A percentile compares a stretch with the other conserved stretches of the same genome.
Evolutionary conservation across 2,329 filamentous ascomycete genomes (phyloP).

Genomic region (Botryosphaeria dothidea): DNA sequence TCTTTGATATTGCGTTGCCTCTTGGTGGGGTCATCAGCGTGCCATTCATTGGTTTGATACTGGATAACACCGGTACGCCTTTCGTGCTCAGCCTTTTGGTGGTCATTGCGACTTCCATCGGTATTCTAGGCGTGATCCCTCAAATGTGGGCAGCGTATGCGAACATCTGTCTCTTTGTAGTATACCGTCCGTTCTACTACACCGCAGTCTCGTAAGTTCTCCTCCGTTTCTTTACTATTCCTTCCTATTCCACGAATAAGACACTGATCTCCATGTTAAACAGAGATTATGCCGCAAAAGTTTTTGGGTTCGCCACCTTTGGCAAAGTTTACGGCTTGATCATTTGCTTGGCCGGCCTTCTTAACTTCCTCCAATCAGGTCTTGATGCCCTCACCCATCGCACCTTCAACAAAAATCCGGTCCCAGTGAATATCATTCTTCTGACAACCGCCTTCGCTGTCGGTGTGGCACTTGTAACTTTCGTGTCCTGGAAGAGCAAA

Average conservation of each 20-base stretch:
- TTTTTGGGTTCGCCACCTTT: slow-evolving; percentile 88
- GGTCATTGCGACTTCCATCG: slow-evolving; percentile 70
- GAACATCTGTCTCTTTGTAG: slow-evolving; percentile 76
- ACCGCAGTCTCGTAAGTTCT: slow-evolving; percentile 70
- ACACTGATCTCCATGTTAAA: not conserved
- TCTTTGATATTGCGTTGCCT: slow-evolving; percentile 85
- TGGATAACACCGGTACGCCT: slow-evolving; percentile 74
- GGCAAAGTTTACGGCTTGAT: slow-evolving; percentile 92
- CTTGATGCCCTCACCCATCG: slow-evolving; percentile 77
- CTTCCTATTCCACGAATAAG: too few relatives aligned
- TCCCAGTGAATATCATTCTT: slow-evolving; percentile 74
- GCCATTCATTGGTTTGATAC: slow-evolving; percentile 78
- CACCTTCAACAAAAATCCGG: slow-evolving; percentile 69
- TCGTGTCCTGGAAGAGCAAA: slow-evolving; percentile 57
- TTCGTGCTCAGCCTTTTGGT: slow-evolving; percentile 73
- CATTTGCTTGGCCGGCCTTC: slow-evolving; percentile 79
- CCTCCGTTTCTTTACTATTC: not conserved
- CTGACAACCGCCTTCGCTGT: slow-evolving; percentile 62
- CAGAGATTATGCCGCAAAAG: slow-evolving; percentile 82
- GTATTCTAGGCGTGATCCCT: slow-evolving; percentile 73
- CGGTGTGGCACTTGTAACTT: slow-evolving; percentile 66
- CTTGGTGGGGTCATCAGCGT: slow-evolving; percentile 81
- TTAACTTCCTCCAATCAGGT: slow-evolving; percentile 81
- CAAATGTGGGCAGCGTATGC: slow-evolving; percentile 71
- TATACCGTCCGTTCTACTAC: slow-evolving; percentile 89